These are phyloP conservation scores for Salix arbutifolia DNA, from an alignment of 345 rosid species.

Conservation along the genomic window DNA sequence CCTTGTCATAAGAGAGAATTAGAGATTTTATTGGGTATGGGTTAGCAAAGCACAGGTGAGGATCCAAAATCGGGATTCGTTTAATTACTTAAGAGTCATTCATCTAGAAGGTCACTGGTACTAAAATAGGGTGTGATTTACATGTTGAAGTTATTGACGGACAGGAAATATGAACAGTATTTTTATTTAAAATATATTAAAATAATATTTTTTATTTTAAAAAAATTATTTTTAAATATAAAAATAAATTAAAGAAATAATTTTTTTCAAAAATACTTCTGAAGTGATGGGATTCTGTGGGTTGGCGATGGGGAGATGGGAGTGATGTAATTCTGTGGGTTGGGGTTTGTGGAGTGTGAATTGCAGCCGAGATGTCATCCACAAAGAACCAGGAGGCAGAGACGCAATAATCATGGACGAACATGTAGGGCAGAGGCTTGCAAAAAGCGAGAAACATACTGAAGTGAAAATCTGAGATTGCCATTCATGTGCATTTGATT, in stretches of 20 bases:
- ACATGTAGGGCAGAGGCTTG: background rate
- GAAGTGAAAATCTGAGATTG: conserved; percentile 7
- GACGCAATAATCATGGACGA: conserved; percentile 8
- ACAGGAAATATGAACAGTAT: too few species aligned
- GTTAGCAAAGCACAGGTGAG: background rate
- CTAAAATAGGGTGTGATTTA: background rate
- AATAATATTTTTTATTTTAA: too few species aligned
- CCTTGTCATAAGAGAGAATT: conserved; percentile 13
- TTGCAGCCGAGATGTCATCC: conserved; percentile 32
- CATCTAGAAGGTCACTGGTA: background rate
- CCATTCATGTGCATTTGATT: conserved; percentile 25
- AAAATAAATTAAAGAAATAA: too few species aligned
- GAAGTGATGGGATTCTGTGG: background rate
- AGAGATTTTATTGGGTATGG: conserved; percentile 12
- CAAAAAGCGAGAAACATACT: background rate
- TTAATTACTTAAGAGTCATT: background rate
- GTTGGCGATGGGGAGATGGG: conserved; percentile 23
- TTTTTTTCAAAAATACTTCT: too few species aligned
- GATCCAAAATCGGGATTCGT: too few species aligned
- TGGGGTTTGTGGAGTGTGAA: conserved; percentile 30
- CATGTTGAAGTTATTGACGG: too few species aligned
- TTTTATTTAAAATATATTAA: too few species aligned
- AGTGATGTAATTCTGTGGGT: conserved; percentile 1
- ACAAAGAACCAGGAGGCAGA: background rate
- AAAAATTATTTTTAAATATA: too few species aligned